Evolutionary conservation across 2,329 filamentous ascomycete genomes (phyloP).

Genomic region (Thielaviopsis musarum): DNA sequence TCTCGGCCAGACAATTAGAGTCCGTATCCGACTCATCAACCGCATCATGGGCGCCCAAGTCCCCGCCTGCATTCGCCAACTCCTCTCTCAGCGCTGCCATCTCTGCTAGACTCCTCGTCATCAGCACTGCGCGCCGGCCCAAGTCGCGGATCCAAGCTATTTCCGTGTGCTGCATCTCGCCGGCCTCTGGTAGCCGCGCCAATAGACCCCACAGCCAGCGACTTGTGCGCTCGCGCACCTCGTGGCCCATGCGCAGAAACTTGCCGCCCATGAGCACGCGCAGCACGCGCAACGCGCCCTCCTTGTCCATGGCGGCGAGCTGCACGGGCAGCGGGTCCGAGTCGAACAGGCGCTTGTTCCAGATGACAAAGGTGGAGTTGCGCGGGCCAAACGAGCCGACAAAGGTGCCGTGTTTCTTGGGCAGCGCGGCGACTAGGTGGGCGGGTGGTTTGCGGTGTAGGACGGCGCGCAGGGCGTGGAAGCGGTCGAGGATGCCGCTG

Average conservation of each 20-base stretch:
- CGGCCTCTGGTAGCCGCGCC: constrained; percentile 55
- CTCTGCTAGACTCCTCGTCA: constrained; percentile 38
- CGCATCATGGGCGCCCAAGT: constrained; percentile 27
- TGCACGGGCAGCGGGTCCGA: constrained; percentile 42
- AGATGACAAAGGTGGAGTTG: constrained; percentile 31
- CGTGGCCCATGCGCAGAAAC: constrained; percentile 41
- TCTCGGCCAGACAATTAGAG: constrained; percentile 11
- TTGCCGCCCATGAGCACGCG: constrained; percentile 47
- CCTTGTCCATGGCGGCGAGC: constrained; percentile 47
- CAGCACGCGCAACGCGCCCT: constrained; percentile 48
- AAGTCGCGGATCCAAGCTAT: constrained; percentile 63
- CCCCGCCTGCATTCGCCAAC: constrained; percentile 19
- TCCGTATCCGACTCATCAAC: constrained; percentile 29
- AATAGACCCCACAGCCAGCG: constrained; percentile 77
- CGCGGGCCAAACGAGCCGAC: constrained; percentile 36
- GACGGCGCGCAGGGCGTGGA: constrained; percentile 42
- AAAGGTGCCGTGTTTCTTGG: constrained; percentile 34
- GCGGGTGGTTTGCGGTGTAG: constrained; percentile 40
- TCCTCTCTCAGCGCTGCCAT: constrained; percentile 31
- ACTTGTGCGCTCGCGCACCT: constrained; percentile 49
- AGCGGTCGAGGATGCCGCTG: constrained; percentile 45
- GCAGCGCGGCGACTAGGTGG: constrained; percentile 34
- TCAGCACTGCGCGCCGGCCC: constrained; percentile 54
- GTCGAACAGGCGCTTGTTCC: constrained; percentile 33
- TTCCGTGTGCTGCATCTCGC: constrained; percentile 59